Percentiles rank a stretch among this genome's conserved stretches.
Conservation (phyloP, 2,329 filamentous ascomycete species). For the Colletotrichum cordylinicola region DNA sequence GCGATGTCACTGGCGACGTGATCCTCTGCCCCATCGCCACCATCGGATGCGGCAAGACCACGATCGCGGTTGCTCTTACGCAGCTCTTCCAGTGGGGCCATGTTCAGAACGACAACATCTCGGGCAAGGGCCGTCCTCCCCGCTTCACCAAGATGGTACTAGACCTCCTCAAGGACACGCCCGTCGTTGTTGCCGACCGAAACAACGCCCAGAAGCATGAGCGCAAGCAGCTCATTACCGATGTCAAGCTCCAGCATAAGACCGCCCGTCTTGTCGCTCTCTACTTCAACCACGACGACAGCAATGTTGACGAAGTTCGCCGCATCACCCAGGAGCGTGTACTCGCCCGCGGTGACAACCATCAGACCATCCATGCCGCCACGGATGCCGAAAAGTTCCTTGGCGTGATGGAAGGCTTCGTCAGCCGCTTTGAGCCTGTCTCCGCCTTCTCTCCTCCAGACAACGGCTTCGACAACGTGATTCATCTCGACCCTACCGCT, state of each 20-base stretch:
- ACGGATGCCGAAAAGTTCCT: constrained; percentile 77
- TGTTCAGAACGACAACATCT: constrained; percentile 96
- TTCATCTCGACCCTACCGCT: constrained; percentile 79
- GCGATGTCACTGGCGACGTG: constrained; percentile 69
- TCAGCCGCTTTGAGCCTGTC: constrained; percentile 82
- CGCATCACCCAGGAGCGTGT: constrained; percentile 80
- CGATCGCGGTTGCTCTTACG: constrained; percentile 79
- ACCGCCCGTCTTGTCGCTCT: constrained; percentile 80
- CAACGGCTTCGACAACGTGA: constrained; percentile 80
- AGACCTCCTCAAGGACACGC: constrained; percentile 65
- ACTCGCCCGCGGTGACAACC: constrained; percentile 87
- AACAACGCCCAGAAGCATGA: constrained; percentile 94
- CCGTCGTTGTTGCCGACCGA: constrained; percentile 86
- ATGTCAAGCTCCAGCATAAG: constrained; percentile 69
- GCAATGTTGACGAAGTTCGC: constrained; percentile 75
- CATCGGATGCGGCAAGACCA: constrained; percentile 97
- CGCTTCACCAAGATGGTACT: constrained; percentile 78
- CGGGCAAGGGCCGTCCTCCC: constrained; percentile 76
- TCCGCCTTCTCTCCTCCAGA: constrained; percentile 74
- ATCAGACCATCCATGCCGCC: constrained; percentile 94
- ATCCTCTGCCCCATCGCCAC: constrained; percentile 92
- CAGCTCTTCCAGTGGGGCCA: constrained; percentile 92
- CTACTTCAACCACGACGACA: constrained; percentile 85
- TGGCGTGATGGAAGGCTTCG: constrained; percentile 93
- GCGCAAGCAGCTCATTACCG: constrained; percentile 83